Evolutionary conservation across 805 yeast species (phyloP), one percentile per base, ranked within the genome.

Genomic region (Torulaspora gathmanii): DNA sequence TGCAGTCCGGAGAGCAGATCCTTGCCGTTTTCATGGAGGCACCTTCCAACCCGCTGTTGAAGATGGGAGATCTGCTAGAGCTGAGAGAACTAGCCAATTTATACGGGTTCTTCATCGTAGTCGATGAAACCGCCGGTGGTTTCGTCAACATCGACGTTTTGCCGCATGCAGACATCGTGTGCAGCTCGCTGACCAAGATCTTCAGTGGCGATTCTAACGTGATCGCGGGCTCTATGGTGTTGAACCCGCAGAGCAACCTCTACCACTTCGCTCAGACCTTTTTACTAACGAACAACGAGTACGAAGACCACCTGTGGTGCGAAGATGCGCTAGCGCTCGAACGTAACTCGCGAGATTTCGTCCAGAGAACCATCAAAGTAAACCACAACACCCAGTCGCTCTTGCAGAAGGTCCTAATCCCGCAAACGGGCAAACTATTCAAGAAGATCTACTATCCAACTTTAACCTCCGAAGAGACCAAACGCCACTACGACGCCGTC

Each of bases 121-220:
- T 93, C 31, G 99, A 93, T 67, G 99, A 93, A 61, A 93, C 98
- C 1, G 85, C 90, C 17, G 97, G 97, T 12, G 93, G 93, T 57
- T 83, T 88, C 59, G 73, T 85, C 49, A 93, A 93, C 65, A 76
- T 89, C 40, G 85, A 87, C 54, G 85, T 85, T 4, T 70, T 88
- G 46, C 84, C 87, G 16, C 84, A 78, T 61, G 82, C 87, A n/a
- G 99, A 93, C 64, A 75, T 90, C 40, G 84, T 86, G 12, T 93
- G 83, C 27, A 78, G 91, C 26, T 87, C 96, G 7, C 72, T 93
- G 50, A 90, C 97, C 9, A 93, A 93, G 63, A 85, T 90, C 13
- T 93, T 93, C 62, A 82, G 91, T 29, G 97, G 98, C 19, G 96
- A 88, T 63, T 83, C 95, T 26, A 89, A 91, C 59, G 97, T 91